These are phyloP conservation scores for Cyberlindnera meyerae DNA, from an alignment of 805 yeast genomes.

Conservation along the genomic window DNA sequence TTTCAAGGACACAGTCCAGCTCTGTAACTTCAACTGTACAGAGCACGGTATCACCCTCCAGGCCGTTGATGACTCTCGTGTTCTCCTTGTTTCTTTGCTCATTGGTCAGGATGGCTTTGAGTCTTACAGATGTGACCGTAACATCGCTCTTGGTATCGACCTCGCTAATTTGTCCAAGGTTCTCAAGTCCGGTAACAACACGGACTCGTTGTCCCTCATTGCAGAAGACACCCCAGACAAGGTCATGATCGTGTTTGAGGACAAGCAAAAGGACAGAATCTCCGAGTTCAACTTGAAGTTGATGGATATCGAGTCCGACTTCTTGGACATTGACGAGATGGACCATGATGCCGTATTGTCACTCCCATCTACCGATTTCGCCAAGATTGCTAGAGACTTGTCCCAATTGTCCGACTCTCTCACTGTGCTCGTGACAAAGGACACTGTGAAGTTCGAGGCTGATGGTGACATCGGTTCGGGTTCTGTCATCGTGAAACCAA, in stretches of 20 bases:
- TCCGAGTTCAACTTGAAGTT: constrained; percentile 87
- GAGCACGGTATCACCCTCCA: constrained; percentile 92
- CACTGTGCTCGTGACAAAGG: constrained; percentile 82
- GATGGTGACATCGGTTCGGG: constrained; percentile 94
- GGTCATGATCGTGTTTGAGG: constrained; percentile 82
- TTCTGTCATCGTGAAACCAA: constrained; percentile 78
- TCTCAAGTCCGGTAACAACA: constrained; percentile 84
- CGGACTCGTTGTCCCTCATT: constrained; percentile 80
- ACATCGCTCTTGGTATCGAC: constrained; percentile 87
- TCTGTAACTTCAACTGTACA: constrained; percentile 96
- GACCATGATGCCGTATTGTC: constrained; percentile 82
- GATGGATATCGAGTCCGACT: constrained; percentile 96
- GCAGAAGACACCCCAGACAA: constrained; percentile 87
- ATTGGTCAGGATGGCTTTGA: constrained; percentile 86
- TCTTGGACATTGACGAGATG: constrained; percentile 89
- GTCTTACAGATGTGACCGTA: constrained; percentile 93
- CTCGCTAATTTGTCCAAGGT: constrained; percentile 83
- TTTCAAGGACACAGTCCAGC: constrained; percentile 87
- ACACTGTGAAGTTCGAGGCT: constrained; percentile 81
- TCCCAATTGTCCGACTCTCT: constrained; percentile 82
- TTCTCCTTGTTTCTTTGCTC: constrained; percentile 79
- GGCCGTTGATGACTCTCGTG: constrained; percentile 97
- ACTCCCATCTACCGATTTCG: constrained; percentile 84
- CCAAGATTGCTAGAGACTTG: constrained; percentile 86
- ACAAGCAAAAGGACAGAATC: constrained; percentile 82